Percentiles rank a stretch among this genome's conserved stretches.
Conservation (phyloP, 1,284 basidiomycete species). For the Gastroboletus turbinatus region DNA sequence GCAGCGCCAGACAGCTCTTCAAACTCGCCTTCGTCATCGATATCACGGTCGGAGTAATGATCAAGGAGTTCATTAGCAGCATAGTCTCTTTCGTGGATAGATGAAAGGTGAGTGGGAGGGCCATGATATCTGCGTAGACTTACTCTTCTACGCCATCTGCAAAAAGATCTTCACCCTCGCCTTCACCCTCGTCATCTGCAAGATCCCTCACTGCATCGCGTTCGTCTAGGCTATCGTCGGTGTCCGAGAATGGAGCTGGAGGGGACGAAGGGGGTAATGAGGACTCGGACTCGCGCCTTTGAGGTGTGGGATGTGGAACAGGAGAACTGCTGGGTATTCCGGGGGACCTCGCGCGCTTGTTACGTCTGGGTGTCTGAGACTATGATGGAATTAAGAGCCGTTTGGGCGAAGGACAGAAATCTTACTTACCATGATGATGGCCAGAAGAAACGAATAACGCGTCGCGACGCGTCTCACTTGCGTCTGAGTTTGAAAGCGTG, state of each 20-base stretch:
- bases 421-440: constrained; percentile 33
- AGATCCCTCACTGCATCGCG: constrained; percentile 72
- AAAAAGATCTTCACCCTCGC: constrained; percentile 93
- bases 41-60: constrained; percentile 81
- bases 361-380: constrained; percentile 44
- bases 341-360: constrained; percentile 64
- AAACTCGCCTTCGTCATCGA: constrained; percentile 83
- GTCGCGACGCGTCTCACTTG: constrained; percentile 33
- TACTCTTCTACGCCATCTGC: constrained; percentile 78
- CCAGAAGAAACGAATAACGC: constrained; percentile 25
- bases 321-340: constrained; percentile 57
- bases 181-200: constrained; percentile 72
- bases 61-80: constrained; percentile 82
- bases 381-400: constrained; percentile 11
- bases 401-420: neutral
- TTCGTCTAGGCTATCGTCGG: constrained; percentile 79
- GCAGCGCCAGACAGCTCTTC: constrained; percentile 72
- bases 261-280: constrained; percentile 84
- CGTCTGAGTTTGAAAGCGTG: constrained; percentile 38
- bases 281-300: constrained; percentile 60
- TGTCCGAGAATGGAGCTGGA: constrained; percentile 82
- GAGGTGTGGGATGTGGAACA: constrained; percentile 42
- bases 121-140: constrained; percentile 31
- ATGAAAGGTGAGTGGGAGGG: constrained; percentile 1
- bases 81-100: constrained; percentile 71